Evolutionary conservation across 1,284 basidiomycete genomes (phyloP).

Genomic region (Caloboletus inedulis): DNA sequence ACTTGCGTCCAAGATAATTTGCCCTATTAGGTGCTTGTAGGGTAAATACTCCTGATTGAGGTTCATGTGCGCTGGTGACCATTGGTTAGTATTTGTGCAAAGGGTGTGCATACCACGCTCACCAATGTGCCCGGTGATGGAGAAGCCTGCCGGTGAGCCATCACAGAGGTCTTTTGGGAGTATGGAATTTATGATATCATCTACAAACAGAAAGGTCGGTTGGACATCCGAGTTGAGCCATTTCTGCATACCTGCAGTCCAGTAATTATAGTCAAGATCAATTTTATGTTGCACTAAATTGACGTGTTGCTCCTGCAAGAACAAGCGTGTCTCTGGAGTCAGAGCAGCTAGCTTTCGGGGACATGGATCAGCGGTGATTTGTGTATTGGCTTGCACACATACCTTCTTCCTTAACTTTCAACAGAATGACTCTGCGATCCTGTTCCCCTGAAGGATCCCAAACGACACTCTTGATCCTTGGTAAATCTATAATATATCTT

Average conservation of each 20-base stretch:
- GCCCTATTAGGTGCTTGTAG: constrained; percentile 88
- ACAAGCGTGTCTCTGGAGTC: constrained; percentile 48
- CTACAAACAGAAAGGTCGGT: constrained; percentile 39
- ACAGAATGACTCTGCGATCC: constrained; percentile 56
- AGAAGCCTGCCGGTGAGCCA: constrained; percentile 84
- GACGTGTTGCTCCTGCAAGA: constrained; percentile 52
- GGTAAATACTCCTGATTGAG: constrained; percentile 88
- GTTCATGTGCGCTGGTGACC: constrained; percentile 75
- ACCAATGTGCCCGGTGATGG: constrained; percentile 91
- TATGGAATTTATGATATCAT: constrained; percentile 78
- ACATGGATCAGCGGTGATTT: constrained; percentile 21
- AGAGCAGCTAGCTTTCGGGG: constrained; percentile 64
- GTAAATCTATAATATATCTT: constrained; percentile 61
- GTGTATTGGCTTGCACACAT: constrained; percentile 20
- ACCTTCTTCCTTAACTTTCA: constrained; percentile 63
- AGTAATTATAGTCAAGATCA: constrained; percentile 77
- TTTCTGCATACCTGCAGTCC: constrained; percentile 67
- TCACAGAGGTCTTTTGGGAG: constrained; percentile 74
- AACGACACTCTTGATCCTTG: constrained; percentile 61
- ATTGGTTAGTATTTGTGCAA: constrained; percentile 1
- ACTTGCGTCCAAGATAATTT: constrained; percentile 86
- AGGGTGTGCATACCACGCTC: constrained; percentile 19
- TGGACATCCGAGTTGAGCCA: background rate
- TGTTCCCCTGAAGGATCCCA: constrained; percentile 46
- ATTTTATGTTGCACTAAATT: constrained; percentile 60